Evolutionary conservation across 345 rosid genomes (phyloP).

Genomic region (Bruguiera gymnorhiza): DNA sequence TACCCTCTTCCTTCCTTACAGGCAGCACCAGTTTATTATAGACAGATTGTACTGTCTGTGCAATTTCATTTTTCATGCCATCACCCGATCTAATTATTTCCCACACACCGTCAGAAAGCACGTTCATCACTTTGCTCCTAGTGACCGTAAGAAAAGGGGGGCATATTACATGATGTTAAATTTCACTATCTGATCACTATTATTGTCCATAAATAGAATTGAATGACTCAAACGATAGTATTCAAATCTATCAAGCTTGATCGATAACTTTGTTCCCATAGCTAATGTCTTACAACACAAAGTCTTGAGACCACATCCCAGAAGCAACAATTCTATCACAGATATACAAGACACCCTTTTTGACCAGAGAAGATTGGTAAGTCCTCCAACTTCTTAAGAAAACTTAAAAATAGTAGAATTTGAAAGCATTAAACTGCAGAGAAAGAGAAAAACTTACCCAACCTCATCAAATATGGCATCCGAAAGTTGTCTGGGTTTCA

Average conservation of each 20-base stretch:
- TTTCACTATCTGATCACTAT: neutral
- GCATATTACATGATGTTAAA: neutral
- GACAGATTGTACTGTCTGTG: constrained; percentile 72
- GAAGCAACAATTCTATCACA: neutral
- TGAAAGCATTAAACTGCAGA: neutral
- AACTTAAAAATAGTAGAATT: neutral
- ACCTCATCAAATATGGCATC: constrained; percentile 81
- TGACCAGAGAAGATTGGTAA: neutral
- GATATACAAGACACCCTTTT: neutral
- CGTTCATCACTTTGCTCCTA: constrained; percentile 61
- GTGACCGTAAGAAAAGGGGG: neutral
- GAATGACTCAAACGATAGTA: too few species aligned
- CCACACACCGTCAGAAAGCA: constrained; percentile 80
- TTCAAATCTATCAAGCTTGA: too few species aligned
- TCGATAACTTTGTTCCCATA: too few species aligned
- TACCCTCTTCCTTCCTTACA: constrained; percentile 27
- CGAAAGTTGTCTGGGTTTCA: constrained; percentile 89
- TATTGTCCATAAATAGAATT: neutral
- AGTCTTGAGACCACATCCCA: neutral
- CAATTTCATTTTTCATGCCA: constrained; percentile 74
- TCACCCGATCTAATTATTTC: constrained; percentile 71
- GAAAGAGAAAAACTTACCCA: constrained; percentile 44
- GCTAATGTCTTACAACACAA: too few species aligned
- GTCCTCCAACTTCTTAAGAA: neutral
- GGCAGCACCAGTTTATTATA: constrained; percentile 57